Evolutionary conservation across 768 basidiomycete genomes (phyloP).

Genomic region (Xerocomellus intermedius): DNA sequence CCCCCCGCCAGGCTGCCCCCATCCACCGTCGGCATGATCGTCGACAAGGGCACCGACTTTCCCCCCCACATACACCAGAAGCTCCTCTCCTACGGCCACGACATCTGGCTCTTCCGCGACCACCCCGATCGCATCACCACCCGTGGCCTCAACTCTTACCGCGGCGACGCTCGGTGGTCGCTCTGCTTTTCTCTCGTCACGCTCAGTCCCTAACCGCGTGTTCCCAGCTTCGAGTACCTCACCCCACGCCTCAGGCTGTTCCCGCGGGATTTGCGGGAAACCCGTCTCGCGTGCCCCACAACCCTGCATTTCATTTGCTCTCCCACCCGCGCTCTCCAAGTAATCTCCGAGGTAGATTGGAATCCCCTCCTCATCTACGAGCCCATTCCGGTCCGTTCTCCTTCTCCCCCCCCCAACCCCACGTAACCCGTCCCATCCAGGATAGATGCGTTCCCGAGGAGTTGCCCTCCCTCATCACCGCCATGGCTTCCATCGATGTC

Average conservation of each 20-base stretch:
- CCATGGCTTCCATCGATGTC: conserved; percentile 60
- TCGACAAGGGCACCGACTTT: conserved; percentile 82
- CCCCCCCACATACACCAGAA: conserved; percentile 52
- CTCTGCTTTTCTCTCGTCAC: conserved; percentile 5
- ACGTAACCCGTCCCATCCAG: conserved; percentile 36
- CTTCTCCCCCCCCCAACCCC: background rate
- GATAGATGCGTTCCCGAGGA: conserved; percentile 79
- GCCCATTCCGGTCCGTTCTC: conserved; percentile 72
- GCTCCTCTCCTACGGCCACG: conserved; percentile 61
- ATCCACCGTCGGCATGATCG: conserved; percentile 70
- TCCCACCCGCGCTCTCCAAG: conserved; percentile 62
- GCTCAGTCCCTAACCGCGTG: conserved; percentile 9
- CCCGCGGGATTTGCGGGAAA: conserved; percentile 62
- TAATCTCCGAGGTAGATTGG: conserved; percentile 73
- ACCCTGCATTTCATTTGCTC: conserved; percentile 86
- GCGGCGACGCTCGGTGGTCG: conserved; percentile 70
- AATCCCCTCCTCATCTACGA: conserved; percentile 72
- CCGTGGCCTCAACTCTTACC: conserved; percentile 70
- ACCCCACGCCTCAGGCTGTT: conserved; percentile 69
- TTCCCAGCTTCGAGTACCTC: conserved; percentile 70
- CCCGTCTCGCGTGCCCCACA: conserved; percentile 48
- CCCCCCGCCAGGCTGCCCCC: conserved; percentile 56
- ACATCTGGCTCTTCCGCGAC: conserved; percentile 78
- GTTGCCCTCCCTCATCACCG: conserved; percentile 58
- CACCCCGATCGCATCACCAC: conserved; percentile 58